Evolutionary conservation across 31 red algal genomes (phyloP), one percentile per base, ranked within the genome.

Genomic region (Asparagopsis taxiformis): DNA sequence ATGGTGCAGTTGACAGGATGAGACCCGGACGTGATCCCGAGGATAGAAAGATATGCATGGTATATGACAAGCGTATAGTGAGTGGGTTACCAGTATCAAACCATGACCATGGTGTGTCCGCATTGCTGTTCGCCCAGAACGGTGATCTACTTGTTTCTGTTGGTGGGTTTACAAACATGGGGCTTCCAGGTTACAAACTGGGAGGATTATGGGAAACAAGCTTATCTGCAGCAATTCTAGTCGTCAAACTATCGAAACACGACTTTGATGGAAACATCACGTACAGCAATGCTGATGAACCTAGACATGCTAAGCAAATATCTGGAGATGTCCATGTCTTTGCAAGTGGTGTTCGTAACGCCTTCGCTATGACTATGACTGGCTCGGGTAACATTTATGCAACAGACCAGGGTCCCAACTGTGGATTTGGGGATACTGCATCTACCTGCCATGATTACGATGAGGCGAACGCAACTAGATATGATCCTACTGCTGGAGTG

Each of bases 81-180:
- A 55, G 53, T 21, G 61, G 61, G 7, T 13, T 13, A 10, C 11
- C 10, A 13, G 17, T 50, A 13, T 50, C 44, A 13, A 31, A 20
- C 31, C 62, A 65, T 36, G 62, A 65, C 31, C 62, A 65, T 36
- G 16, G 15, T 2, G 30, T 34, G 31, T 23, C 22, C 11, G 31
- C 48, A 9, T 8, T 80, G 16, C 25, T 74, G 21, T 90, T 90
- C 46, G 70, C 56, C 4, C 74, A 90, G 31, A 0, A 56, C 13
- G 75, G 85, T 3, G 66, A 89, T 44, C 35, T 89, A 59, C 37
- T 89, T 2, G 64, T 89, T 32, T 56, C 69, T 39, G 76, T 90
- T 8, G 86, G 86, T 55, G 76, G 76, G 23, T 54, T 74, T 24
- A 90, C 76, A 16, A 82, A 90, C 37, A 49, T 56, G 21, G 86